Base-by-base conservation (phyloP, 768 basidiomycete species). In the Sarcomyxa edulis region DNA sequence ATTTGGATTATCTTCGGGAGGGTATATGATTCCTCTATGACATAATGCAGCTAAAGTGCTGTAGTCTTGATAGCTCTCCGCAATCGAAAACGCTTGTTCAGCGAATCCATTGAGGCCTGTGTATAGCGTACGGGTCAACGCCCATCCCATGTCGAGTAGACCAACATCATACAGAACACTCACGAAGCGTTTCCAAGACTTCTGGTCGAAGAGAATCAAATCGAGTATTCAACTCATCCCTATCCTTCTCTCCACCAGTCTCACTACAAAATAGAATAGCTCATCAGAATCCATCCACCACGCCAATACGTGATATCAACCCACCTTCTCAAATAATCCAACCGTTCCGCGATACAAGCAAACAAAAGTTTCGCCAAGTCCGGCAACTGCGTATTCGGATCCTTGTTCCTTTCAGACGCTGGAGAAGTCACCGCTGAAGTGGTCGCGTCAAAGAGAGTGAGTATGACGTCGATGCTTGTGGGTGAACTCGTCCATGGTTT, bases 31-130 rank as follows among this genome's bases (percentile, higher is more conserved):
- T 6, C 78, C 76, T 37, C 72, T 74, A 50, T 90, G 76, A 54
- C 92, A 90, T 6, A 98, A 73, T 10, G 84, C 75, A 21, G 85
- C 90, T n/a, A 98, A 73, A 25, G 78, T 84, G 14, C 73, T 66
- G 63, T 89, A 96, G 59, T 97, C 95, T 20, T 72, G 74, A 55
- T 94, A 92, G 42, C 82, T 69, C 49, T 95, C 91, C 3, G 93
- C 93, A 5, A 97, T 74, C 9, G 69, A 62, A 55, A 89, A 94
- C 0, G 93, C 94, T 32, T 80, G 65, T 18, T 72, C 62, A 11
- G 76, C 71, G 47, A 83, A 72, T 2, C 80, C 85, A 38, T 76
- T 75, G 16, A 69, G 64, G 7, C 88, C 90, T 93, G 44, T 4
- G 18, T 11, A 45, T 7, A 37, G 20, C 14, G 3, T 7, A 15